Conservation (phyloP, 2,329 filamentous ascomycete genomes). For the Ceratocystis harringtonii region DNA sequence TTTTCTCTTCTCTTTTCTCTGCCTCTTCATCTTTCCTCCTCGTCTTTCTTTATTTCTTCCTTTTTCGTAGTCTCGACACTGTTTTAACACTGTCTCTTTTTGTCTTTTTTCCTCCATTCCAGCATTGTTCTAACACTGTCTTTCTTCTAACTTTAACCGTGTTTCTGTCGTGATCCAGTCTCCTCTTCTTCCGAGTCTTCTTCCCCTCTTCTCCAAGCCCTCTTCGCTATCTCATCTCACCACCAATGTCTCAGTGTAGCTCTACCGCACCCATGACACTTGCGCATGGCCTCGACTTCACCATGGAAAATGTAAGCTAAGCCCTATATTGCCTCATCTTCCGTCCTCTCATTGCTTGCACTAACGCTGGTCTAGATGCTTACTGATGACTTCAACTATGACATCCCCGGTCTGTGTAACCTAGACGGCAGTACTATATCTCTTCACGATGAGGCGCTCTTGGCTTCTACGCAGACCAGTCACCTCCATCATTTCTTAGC, state of each 20-base stretch:
- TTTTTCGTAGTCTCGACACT: not conserved
- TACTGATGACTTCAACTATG: conserved; percentile 19
- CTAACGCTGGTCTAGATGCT: not conserved
- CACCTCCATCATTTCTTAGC: not conserved
- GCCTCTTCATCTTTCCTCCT: not conserved
- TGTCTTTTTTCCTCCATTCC: not conserved
- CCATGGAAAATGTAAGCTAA: not conserved
- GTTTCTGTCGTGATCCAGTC: not conserved
- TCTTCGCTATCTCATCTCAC: not conserved
- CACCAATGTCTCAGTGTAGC: not conserved
- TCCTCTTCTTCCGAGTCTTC: not conserved
- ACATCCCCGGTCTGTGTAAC: conserved; percentile 17
- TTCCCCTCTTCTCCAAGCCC: not conserved
- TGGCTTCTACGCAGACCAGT: not conserved
- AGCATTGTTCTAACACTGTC: not conserved
- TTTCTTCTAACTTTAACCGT: not conserved
- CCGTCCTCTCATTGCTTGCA: not conserved
- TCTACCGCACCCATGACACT: not conserved
- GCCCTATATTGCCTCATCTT: not conserved
- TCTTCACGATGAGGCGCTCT: not conserved
- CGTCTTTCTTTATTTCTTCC: not conserved
- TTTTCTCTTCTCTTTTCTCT: not conserved
- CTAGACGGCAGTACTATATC: conserved; percentile 24
- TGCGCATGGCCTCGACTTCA: not conserved
- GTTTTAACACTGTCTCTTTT: not conserved